Evolutionary conservation across 208 protist genomes (phyloP).

Genomic region (Acanthamoeba polyphaga): DNA sequence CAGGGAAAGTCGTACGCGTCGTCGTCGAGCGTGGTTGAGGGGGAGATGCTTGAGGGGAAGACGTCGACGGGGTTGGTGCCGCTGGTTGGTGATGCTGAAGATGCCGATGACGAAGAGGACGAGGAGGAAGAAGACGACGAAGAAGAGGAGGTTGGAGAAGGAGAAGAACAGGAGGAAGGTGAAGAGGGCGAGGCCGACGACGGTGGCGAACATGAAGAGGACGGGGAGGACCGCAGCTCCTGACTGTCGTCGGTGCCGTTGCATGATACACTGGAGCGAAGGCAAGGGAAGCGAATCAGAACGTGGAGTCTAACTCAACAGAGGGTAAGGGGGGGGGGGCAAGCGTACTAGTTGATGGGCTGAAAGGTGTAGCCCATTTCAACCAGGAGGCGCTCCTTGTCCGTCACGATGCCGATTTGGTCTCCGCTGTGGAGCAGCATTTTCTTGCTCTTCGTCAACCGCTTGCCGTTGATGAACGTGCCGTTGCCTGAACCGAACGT

Average conservation of each 20-base stretch:
- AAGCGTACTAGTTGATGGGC: conserved; percentile 15
- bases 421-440: not conserved
- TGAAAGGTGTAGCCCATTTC: conserved; percentile 39
- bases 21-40: not conserved
- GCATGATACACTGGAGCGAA: not conserved
- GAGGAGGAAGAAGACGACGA: not conserved
- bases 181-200: not conserved
- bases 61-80: not conserved
- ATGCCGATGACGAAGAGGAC: not conserved
- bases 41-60: not conserved
- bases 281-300: not conserved
- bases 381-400: not conserved
- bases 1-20: not conserved
- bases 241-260: not conserved
- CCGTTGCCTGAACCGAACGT: conserved; percentile 17
- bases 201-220: not conserved
- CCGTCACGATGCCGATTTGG: conserved; percentile 33
- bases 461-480: conserved; percentile 47
- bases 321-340: not conserved
- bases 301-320: not conserved
- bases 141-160: not conserved
- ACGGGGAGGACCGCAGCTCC: not conserved
- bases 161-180: not conserved
- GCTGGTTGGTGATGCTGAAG: not conserved
- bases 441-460: not conserved